Conservation (phyloP, 257 asterid species). For the Fraxinus cuspidata region DNA sequence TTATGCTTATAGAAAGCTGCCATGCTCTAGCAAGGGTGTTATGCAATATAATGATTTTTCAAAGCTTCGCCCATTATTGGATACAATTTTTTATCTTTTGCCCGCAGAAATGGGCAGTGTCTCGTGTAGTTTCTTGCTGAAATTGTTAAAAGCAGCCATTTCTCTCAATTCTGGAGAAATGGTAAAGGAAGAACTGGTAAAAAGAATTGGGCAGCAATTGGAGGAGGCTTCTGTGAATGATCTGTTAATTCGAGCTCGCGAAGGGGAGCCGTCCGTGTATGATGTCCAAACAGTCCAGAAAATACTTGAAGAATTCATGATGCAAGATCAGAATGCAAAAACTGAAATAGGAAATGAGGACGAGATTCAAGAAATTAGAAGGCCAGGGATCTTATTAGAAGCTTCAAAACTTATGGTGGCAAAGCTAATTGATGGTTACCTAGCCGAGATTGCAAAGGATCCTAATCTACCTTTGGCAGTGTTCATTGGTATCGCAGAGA, state of each 20-base stretch:
- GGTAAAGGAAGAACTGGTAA: slow-evolving; percentile 55
- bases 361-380: slow-evolving; percentile 64
- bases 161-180: slow-evolving; percentile 60
- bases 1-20: slow-evolving; percentile 66
- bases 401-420: slow-evolving; percentile 98
- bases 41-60: slow-evolving; percentile 51
- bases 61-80: slow-evolving; percentile 58
- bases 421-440: slow-evolving; percentile 79
- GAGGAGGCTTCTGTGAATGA: slow-evolving; percentile 87
- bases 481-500: slow-evolving; percentile 72
- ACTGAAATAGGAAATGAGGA: slow-evolving; percentile 43
- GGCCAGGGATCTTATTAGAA: slow-evolving; percentile 83
- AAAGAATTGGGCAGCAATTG: slow-evolving; percentile 76
- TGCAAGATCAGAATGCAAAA: slow-evolving; percentile 50
- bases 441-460: slow-evolving; percentile 85
- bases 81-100: slow-evolving; percentile 68
- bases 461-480: slow-evolving; percentile 56
- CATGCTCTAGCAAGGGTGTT: slow-evolving; percentile 61
- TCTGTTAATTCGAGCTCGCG: slow-evolving; percentile 60
- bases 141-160: slow-evolving; percentile 74
- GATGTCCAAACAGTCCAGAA: slow-evolving; percentile 61
- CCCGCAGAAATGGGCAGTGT: slow-evolving; percentile 74
- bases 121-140: slow-evolving; percentile 83
- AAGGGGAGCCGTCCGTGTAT: slow-evolving; percentile 55
- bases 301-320: slow-evolving; percentile 64